These are phyloP conservation scores for Trichoderma semiorbis DNA, from an alignment of 2,329 filamentous ascomycete species.

Conservation along the genomic window DNA sequence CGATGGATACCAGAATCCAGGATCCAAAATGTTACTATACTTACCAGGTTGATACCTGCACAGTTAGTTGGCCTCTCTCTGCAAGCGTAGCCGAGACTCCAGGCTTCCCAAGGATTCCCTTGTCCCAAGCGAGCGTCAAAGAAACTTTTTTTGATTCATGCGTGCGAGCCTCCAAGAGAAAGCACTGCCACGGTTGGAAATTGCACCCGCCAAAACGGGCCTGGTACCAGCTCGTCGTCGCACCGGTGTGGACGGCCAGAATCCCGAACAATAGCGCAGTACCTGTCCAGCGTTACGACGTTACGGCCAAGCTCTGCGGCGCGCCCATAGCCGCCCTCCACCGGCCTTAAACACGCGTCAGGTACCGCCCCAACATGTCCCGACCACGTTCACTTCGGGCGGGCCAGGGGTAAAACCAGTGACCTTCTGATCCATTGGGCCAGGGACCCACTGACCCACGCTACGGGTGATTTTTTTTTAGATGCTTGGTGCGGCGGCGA, in stretches of 20 bases:
- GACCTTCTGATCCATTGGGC: background rate
- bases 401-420: constrained; percentile 14
- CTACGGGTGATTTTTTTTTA: constrained; percentile 16
- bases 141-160: constrained; percentile 14
- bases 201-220: constrained; percentile 17
- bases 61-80: background rate
- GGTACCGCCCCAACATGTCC: constrained; percentile 1
- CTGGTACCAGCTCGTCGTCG: constrained; percentile 7
- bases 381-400: background rate
- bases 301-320: background rate
- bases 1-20: background rate
- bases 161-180: background rate
- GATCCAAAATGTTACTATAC: background rate
- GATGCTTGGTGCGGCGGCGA: constrained; percentile 14
- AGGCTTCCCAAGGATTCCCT: background rate
- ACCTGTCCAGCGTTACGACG: background rate
- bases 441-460: background rate
- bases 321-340: background rate
- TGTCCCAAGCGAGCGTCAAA: background rate
- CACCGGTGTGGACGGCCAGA: background rate
- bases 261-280: constrained; percentile 2
- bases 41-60: background rate
- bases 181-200: constrained; percentile 15
- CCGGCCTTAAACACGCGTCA: background rate
- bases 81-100: background rate